A percentile compares a stretch with the other conserved stretches of the same genome.
phyloP scores from a whole-genome alignment of 225 moss, liverwort and hornwort species.

The Lunularia cruciata region DNA sequence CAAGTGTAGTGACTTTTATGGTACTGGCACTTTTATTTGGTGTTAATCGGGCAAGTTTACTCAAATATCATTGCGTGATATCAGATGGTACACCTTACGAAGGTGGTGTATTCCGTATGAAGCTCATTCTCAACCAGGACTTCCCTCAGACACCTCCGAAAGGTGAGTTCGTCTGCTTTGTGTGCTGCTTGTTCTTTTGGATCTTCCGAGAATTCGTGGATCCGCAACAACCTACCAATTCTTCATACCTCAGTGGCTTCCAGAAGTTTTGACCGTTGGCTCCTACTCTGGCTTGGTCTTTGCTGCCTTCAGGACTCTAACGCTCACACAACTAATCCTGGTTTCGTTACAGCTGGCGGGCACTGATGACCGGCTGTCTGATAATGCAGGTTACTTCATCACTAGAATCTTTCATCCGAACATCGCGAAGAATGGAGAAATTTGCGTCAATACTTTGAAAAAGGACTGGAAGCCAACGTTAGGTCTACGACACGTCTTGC shows the following conservation, averaged over 20 bases:
- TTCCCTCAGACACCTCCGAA: constrained; percentile 98
- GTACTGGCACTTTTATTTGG: too few species aligned
- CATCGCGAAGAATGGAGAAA: constrained; percentile 95
- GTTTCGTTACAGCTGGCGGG: too few species aligned
- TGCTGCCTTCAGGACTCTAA: too few species aligned
- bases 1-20: too few species aligned
- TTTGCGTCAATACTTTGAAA: constrained; percentile 95
- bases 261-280: too few species aligned
- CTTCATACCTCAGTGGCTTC: too few species aligned
- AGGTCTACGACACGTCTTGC: constrained; percentile 92
- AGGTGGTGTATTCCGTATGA: constrained; percentile 99
- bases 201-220: too few species aligned
- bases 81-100: constrained; percentile 98
- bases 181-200: background rate
- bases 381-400: constrained; percentile 93
- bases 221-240: too few species aligned
- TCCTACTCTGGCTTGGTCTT: background rate
- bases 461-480: constrained; percentile 99
- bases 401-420: constrained; percentile 98
- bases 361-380: too few species aligned
- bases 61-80: constrained; percentile 3
- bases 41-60: background rate
- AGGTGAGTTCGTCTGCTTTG: constrained; percentile 45
- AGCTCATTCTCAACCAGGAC: constrained; percentile 87
- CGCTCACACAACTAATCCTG: too few species aligned